Percentiles rank a stretch among this genome's conserved stretches.
These are phyloP conservation scores for Kodamaea plutei DNA, from an alignment of 1,139 yeast genomes.

Conservation along the genomic window DNA sequence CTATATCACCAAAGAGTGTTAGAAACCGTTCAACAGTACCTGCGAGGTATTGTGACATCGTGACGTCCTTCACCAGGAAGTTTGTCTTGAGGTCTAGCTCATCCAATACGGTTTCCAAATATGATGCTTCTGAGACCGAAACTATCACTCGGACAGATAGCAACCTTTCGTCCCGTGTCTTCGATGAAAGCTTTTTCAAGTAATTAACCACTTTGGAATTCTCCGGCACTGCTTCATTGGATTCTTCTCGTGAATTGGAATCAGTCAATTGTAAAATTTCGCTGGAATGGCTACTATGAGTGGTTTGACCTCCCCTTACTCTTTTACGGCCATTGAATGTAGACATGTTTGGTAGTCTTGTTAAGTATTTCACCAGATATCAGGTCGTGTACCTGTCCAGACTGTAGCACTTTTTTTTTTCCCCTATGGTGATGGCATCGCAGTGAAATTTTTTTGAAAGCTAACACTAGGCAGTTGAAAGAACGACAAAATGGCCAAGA, in stretches of 20 bases:
- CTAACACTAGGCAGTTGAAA: too few species aligned
- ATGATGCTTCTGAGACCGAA: slow-evolving; percentile 25
- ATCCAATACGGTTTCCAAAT: slow-evolving; percentile 17
- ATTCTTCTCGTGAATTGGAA: slow-evolving; percentile 1
- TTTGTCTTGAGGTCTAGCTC: slow-evolving; percentile 10
- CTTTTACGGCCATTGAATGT: too few species aligned
- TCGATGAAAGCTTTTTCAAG: slow-evolving; percentile 15
- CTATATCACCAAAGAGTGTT: slow-evolving; percentile 23
- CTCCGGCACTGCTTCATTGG: slow-evolving; percentile 16
- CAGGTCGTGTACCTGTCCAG: too few species aligned
- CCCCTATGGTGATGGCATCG: slow-evolving; percentile 6
- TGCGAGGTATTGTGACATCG: slow-evolving; percentile 17
- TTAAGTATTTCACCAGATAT: too few species aligned
- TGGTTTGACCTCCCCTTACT: too few species aligned
- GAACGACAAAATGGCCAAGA: slow-evolving; percentile 64
- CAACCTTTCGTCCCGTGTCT: not conserved
- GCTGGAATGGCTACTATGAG: too few species aligned
- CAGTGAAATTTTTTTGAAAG: slow-evolving; percentile 4
- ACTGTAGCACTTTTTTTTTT: too few species aligned
- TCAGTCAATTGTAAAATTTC: slow-evolving; percentile 8
- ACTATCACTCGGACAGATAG: slow-evolving; percentile 19
- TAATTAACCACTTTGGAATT: slow-evolving; percentile 20
- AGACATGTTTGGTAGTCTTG: too few species aligned
- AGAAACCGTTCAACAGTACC: slow-evolving; percentile 30
- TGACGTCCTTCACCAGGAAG: slow-evolving; percentile 20